Conservation (phyloP, 1,284 basidiomycete genomes). For the Moesziomyces aphidis region DNA sequence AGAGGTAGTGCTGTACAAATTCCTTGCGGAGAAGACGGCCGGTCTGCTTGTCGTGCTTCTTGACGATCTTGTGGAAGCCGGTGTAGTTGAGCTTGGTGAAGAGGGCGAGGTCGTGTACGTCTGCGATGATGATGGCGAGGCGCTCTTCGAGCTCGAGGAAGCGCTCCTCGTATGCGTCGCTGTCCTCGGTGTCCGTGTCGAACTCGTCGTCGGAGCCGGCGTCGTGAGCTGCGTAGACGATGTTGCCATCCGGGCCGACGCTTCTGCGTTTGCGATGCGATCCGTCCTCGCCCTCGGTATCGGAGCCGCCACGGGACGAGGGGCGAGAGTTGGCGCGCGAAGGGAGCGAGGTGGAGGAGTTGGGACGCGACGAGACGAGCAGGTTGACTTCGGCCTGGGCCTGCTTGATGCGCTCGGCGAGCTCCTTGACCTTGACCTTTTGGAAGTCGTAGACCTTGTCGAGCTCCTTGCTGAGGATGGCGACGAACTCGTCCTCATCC, state of each 20-base stretch:
- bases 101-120: conserved; percentile 95
- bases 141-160: conserved; percentile 93
- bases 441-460: conserved; percentile 98
- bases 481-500: conserved; percentile 67
- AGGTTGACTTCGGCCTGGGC: conserved; percentile 66
- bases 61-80: conserved; percentile 98
- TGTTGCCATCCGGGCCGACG: conserved; percentile 71
- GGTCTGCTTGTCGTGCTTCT: conserved; percentile 86
- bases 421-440: conserved; percentile 76
- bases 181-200: conserved; percentile 76
- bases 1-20: conserved; percentile 88
- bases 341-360: conserved; percentile 53
- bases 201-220: conserved; percentile 71
- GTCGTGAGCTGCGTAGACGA: conserved; percentile 69
- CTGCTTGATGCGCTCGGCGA: conserved; percentile 65
- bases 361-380: conserved; percentile 59
- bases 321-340: conserved; percentile 39
- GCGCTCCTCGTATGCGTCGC: conserved; percentile 83
- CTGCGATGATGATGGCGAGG: conserved; percentile 93
- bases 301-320: conserved; percentile 39
- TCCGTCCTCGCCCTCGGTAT: conserved; percentile 26
- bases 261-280: conserved; percentile 24
- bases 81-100: conserved; percentile 92
- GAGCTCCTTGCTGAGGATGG: conserved; percentile 81
- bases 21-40: conserved; percentile 73